Evolutionary conservation across 306 rosid genomes (phyloP).

Genomic region (Hylodesmum podocarpum): DNA sequence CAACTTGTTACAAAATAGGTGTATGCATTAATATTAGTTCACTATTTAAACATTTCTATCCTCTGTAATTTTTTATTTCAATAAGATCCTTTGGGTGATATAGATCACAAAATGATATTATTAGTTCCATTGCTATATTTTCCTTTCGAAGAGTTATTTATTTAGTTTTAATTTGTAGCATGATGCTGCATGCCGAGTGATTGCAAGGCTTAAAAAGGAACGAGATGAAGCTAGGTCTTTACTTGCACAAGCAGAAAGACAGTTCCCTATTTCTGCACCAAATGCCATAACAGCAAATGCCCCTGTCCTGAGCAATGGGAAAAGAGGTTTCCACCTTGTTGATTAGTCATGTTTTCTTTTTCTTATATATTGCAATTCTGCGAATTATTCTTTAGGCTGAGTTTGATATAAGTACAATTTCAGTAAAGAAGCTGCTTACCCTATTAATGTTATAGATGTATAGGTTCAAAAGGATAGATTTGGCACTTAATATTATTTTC

Average conservation of each 20-base stretch:
- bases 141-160: constrained; percentile 1
- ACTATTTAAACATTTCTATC: background rate
- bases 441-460: background rate
- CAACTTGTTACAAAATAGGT: background rate
- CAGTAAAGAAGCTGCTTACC: background rate
- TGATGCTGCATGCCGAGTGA: constrained; percentile 99
- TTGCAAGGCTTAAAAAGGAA: constrained; percentile 89
- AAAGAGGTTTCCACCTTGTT: constrained; percentile 61
- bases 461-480: background rate
- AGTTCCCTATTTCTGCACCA: constrained; percentile 53
- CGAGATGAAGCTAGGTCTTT: constrained; percentile 86
- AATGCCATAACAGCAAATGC: constrained; percentile 47
- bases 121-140: background rate
- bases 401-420: background rate
- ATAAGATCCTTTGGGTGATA: background rate
- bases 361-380: background rate
- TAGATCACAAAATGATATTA: background rate
- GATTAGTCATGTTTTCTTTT: background rate
- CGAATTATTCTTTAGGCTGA: background rate
- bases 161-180: constrained; percentile 56
- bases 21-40: background rate
- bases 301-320: constrained; percentile 71
- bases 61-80: background rate
- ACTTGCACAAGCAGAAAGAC: constrained; percentile 88
- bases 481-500: background rate